Evolutionary conservation across 805 yeast genomes (phyloP).

Genomic region (Saccharomycopsis olivae): DNA sequence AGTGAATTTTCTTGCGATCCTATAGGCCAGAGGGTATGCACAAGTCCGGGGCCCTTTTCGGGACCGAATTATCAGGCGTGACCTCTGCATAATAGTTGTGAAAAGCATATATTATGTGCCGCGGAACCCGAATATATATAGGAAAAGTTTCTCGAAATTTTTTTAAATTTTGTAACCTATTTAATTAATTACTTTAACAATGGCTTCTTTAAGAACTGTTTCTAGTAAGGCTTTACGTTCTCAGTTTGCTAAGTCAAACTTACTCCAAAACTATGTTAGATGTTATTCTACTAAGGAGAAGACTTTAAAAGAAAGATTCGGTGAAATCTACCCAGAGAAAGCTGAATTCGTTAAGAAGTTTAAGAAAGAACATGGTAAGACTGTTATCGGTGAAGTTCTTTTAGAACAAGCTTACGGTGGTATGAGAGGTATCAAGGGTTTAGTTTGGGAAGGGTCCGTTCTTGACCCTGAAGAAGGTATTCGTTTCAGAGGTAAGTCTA

Average conservation of each 20-base stretch:
- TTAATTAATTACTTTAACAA: not conserved
- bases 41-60: too few relatives aligned
- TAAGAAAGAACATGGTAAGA: constrained; percentile 81
- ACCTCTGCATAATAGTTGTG: too few relatives aligned
- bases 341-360: constrained; percentile 76
- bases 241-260: constrained; percentile 7
- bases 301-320: constrained; percentile 90
- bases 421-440: constrained; percentile 79
- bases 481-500: constrained; percentile 76
- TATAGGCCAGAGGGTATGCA: too few relatives aligned
- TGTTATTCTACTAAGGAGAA: constrained; percentile 31
- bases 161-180: too few relatives aligned
- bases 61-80: too few relatives aligned
- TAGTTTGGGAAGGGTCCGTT: constrained; percentile 85
- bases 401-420: constrained; percentile 85
- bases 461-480: constrained; percentile 80
- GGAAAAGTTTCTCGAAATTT: too few relatives aligned
- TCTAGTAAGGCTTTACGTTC: constrained; percentile 18
- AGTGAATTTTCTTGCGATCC: too few relatives aligned
- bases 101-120: too few relatives aligned
- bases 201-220: constrained; percentile 19
- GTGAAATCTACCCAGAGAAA: constrained; percentile 83
- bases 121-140: too few relatives aligned
- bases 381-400: constrained; percentile 64
- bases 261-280: constrained; percentile 20